Conservation (phyloP, 495 filamentous ascomycete species). For the Penicillium paxilli region DNA sequence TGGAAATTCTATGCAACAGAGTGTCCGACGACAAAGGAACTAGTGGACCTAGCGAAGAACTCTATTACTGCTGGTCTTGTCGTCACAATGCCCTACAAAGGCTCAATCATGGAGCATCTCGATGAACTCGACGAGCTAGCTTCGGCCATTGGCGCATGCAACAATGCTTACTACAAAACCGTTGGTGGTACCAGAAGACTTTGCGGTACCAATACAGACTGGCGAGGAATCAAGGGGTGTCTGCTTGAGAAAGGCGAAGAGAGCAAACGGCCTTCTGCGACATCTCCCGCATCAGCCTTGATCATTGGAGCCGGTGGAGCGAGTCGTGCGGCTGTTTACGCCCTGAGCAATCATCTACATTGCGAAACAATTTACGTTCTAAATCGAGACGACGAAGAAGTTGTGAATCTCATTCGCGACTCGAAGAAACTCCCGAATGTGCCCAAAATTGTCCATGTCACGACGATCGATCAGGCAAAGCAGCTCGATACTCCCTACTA, state of each 20-base stretch:
- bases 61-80: conserved; percentile 54
- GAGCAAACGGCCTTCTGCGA: conserved; percentile 28
- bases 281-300: conserved; percentile 35
- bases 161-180: conserved; percentile 62
- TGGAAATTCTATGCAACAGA: conserved; percentile 42
- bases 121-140: conserved; percentile 61
- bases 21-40: conserved; percentile 31
- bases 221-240: conserved; percentile 60
- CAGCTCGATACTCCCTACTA: conserved; percentile 50
- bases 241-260: conserved; percentile 39
- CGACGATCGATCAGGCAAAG: conserved; percentile 50
- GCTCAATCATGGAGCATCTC: conserved; percentile 58
- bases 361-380: conserved; percentile 62
- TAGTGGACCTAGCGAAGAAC: conserved; percentile 30
- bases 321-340: conserved; percentile 61
- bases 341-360: conserved; percentile 55
- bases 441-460: conserved; percentile 51
- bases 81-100: conserved; percentile 71
- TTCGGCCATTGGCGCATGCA: conserved; percentile 60
- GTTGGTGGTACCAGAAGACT: conserved; percentile 33
- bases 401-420: conserved; percentile 55
- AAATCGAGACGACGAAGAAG: conserved; percentile 60
- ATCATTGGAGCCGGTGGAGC: conserved; percentile 65
- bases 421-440: conserved; percentile 6
- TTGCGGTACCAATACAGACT: conserved; percentile 71